phyloP scores from a whole-genome alignment of 305 asterid genomes.

The Vinca major region DNA sequence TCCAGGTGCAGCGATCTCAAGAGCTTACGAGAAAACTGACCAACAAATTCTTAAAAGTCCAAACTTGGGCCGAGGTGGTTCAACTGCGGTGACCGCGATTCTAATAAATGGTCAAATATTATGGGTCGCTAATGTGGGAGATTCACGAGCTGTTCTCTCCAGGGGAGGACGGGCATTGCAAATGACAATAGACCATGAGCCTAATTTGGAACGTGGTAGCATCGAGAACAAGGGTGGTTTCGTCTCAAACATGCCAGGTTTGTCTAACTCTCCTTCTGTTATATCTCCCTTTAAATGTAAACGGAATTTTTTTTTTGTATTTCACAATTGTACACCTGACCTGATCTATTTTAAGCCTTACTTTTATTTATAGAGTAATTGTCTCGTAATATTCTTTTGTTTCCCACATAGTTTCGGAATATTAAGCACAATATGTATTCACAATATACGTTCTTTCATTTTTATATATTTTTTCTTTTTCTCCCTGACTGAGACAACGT shows the following conservation, averaged over 20 bases:
- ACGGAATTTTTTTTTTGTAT: neutral
- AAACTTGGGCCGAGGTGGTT: conserved; percentile 40
- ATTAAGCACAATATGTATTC: neutral
- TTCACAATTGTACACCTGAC: neutral
- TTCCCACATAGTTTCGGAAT: neutral
- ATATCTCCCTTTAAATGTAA: too few species aligned
- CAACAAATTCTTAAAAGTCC: conserved; percentile 30
- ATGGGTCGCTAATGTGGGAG: conserved; percentile 50
- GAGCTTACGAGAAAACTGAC: conserved; percentile 33
- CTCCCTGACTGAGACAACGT: neutral
- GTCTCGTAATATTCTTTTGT: neutral
- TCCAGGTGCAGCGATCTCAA: conserved; percentile 23
- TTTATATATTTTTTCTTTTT: neutral
- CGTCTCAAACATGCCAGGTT: conserved; percentile 46
- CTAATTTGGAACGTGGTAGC: conserved; percentile 34
- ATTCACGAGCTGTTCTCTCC: conserved; percentile 47
- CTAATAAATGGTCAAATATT: conserved; percentile 30
- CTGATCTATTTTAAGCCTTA: neutral
- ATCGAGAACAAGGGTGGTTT: conserved; percentile 43
- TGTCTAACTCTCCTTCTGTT: neutral
- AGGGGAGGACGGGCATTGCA: conserved; percentile 39
- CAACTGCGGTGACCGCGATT: conserved; percentile 50
- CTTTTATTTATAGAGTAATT: neutral
- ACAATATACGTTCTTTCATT: neutral
- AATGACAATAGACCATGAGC: conserved; percentile 48